These are phyloP conservation scores for Plasmodium fragile DNA, from an alignment of 169 alveolate species.

Conservation along the genomic window DNA sequence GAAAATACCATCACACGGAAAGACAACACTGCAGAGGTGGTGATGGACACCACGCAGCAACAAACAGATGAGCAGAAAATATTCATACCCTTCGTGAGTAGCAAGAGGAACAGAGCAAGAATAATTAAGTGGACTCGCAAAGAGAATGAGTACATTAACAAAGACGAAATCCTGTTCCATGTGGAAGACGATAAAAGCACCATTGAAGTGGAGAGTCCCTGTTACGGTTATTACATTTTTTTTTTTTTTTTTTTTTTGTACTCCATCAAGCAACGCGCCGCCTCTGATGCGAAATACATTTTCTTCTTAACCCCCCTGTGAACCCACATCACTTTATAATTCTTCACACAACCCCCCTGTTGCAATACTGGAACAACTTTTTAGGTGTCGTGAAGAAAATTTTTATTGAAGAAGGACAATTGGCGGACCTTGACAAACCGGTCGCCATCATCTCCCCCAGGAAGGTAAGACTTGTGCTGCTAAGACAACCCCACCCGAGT, in stretches of 20 bases:
- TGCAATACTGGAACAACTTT: neutral
- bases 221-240: slow-evolving; percentile 13
- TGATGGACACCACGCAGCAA: neutral
- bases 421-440: slow-evolving; percentile 48
- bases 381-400: slow-evolving; percentile 48
- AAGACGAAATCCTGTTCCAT: slow-evolving; percentile 26
- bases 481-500: no score
- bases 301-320: neutral
- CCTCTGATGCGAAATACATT: neutral
- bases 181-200: slow-evolving; percentile 75
- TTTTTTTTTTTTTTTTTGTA: no score
- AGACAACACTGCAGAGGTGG: no score
- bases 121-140: slow-evolving; percentile 52
- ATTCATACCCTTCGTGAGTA: slow-evolving; percentile 25
- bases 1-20: neutral
- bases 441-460: slow-evolving; percentile 52
- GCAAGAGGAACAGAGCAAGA: slow-evolving; percentile 33
- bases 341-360: neutral
- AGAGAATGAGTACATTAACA: slow-evolving; percentile 49
- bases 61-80: slow-evolving; percentile 9
- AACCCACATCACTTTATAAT: neutral
- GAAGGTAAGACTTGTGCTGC: neutral
- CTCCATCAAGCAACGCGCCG: neutral
- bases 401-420: slow-evolving; percentile 55
- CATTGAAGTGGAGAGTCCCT: slow-evolving; percentile 65